Conservation (phyloP, 805 yeast genomes). For the Ogataea pini region DNA sequence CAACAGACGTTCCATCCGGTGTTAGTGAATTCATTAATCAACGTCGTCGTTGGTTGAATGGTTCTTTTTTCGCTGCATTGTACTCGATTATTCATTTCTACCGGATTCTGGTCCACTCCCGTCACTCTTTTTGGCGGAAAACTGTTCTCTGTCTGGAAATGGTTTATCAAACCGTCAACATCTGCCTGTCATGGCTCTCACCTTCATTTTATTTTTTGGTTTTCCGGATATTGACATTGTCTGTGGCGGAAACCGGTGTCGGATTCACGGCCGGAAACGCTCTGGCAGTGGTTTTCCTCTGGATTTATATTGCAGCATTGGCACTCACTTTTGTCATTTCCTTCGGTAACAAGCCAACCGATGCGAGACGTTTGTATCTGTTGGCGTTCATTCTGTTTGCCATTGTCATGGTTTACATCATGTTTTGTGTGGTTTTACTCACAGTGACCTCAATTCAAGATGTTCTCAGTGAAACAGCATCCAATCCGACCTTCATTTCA, state of each 20-base stretch:
- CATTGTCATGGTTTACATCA: constrained; percentile 79
- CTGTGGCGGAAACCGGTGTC: constrained; percentile 53
- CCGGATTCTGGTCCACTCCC: constrained; percentile 65
- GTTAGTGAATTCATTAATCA: constrained; percentile 88
- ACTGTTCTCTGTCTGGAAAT: constrained; percentile 73
- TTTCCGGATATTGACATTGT: constrained; percentile 79
- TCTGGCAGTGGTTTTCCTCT: constrained; percentile 75
- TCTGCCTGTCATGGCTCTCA: constrained; percentile 87
- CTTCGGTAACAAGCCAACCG: constrained; percentile 91
- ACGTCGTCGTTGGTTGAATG: constrained; percentile 95
- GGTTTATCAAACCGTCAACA: constrained; percentile 69
- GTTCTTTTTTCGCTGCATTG: constrained; percentile 92
- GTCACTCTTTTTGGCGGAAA: constrained; percentile 70
- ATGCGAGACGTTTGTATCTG: constrained; percentile 74
- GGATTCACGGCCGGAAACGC: constrained; percentile 67
- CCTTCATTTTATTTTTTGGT: constrained; percentile 85
- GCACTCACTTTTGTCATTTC: constrained; percentile 83
- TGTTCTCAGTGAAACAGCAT: constrained; percentile 40
- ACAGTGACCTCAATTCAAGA: constrained; percentile 57
- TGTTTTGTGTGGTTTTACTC: constrained; percentile 71
- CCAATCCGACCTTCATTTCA: constrained; percentile 39
- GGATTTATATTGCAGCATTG: constrained; percentile 78
- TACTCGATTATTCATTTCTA: constrained; percentile 78
- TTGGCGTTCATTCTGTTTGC: constrained; percentile 76
- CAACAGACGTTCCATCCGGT: constrained; percentile 91